A percentile compares a stretch with the other conserved stretches of the same genome.
Evolutionary conservation across 441 rosid species (phyloP).

Genomic region (Aleurites moluccanus): DNA sequence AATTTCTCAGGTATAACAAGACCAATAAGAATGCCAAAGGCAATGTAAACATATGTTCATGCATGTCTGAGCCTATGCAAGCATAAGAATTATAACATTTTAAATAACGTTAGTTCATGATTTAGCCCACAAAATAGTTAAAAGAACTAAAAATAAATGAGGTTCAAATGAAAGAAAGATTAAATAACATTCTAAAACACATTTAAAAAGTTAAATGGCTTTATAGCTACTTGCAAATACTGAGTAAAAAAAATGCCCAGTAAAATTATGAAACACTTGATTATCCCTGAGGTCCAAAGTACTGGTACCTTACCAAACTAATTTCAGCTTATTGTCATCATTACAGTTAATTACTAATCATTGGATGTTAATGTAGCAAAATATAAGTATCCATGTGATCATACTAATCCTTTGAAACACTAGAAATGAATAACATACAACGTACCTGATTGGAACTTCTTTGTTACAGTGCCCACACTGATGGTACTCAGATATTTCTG

Average conservation of each 20-base stretch:
- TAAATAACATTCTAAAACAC: neutral
- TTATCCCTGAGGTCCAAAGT: too few species aligned
- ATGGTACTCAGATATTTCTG: constrained; percentile 67
- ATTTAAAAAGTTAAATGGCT: neutral
- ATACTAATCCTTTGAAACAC: neutral
- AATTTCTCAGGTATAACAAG: neutral
- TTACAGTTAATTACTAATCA: neutral
- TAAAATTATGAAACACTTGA: too few species aligned
- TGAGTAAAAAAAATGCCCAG: neutral
- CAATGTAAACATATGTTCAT: neutral
- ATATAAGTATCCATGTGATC: neutral
- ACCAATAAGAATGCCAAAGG: neutral
- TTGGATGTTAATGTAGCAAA: too few species aligned
- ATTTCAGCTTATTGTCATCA: neutral
- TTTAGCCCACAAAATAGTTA: neutral
- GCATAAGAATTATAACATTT: neutral
- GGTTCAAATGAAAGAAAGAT: neutral
- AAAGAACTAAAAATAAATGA: neutral
- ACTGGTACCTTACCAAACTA: neutral
- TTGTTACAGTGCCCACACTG: constrained; percentile 81
- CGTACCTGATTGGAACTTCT: constrained; percentile 70
- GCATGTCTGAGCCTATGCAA: neutral
- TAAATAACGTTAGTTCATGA: neutral
- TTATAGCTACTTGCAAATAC: neutral
- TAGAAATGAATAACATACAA: constrained; percentile 1